Conservation (phyloP, 2,329 filamentous ascomycete genomes). For the Verticillium dahliae region DNA sequence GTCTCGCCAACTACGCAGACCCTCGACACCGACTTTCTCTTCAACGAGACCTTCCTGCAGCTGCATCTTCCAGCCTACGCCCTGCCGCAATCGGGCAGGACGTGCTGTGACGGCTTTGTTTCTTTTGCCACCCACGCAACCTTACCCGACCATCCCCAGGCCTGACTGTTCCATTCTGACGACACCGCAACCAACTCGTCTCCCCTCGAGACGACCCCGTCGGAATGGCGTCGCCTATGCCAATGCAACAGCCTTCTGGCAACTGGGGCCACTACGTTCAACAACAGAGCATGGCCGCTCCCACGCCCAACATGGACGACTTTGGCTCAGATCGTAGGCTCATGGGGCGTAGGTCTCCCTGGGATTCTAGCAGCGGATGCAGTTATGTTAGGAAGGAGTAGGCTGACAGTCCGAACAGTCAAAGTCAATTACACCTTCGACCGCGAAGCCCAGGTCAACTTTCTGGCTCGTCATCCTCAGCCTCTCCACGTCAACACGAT, state of each 20-base stretch:
- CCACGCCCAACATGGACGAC: background rate
- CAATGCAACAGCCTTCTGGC: background rate
- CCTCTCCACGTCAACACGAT: conserved; percentile 75
- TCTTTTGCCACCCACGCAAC: background rate
- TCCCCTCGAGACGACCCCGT: background rate
- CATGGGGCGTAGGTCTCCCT: background rate
- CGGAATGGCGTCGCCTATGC: background rate
- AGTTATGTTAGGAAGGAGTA: background rate
- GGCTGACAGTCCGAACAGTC: conserved; percentile 44
- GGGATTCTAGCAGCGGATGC: background rate
- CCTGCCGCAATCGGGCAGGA: background rate
- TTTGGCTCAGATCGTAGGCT: background rate
- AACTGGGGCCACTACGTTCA: background rate
- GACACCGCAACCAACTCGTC: background rate
- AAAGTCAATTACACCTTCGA: conserved; percentile 98
- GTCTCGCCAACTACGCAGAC: background rate
- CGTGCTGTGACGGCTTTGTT: background rate
- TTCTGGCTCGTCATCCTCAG: conserved; percentile 78
- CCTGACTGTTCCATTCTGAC: background rate
- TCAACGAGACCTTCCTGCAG: background rate
- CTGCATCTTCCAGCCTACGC: background rate
- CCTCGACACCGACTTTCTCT: background rate
- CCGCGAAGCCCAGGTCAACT: conserved; percentile 79
- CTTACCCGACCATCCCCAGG: background rate
- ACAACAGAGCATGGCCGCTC: background rate